A percentile compares a stretch with the other conserved stretches of the same genome.
Evolutionary conservation across 176 grass and related monocot species (phyloP).

Genomic region (Paspalum notatum): DNA sequence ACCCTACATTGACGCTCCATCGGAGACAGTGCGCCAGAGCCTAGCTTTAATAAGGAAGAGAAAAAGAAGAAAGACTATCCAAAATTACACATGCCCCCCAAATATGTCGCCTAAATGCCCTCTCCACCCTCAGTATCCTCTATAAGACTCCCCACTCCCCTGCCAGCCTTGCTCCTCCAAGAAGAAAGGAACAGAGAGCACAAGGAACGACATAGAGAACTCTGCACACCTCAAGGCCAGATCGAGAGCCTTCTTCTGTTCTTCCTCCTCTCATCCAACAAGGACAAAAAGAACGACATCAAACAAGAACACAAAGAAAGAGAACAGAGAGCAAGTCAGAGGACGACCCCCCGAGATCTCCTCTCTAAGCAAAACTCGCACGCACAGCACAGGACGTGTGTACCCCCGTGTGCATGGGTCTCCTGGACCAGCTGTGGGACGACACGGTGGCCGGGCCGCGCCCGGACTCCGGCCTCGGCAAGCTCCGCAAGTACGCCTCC

Average conservation of each 20-base stretch:
- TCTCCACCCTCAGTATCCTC: conserved; percentile 25
- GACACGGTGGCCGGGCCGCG: conserved; percentile 86
- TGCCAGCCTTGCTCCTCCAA: conserved; percentile 12
- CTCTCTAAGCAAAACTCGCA: background rate
- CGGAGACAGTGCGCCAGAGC: background rate
- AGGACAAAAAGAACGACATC: conserved; percentile 4
- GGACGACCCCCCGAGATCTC: too few relatives aligned
- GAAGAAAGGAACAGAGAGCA: conserved; percentile 31
- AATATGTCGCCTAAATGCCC: conserved; percentile 46
- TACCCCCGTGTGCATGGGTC: conserved; percentile 47
- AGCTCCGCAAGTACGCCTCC: conserved; percentile 80
- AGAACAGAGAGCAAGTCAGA: too few relatives aligned
- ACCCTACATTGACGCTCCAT: background rate
- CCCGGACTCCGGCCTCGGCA: conserved; percentile 85
- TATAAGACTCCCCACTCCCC: conserved; percentile 34
- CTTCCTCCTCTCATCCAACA: conserved; percentile 16
- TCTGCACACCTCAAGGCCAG: conserved; percentile 6
- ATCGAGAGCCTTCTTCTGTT: background rate
- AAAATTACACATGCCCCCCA: conserved; percentile 29
- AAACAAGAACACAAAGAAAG: background rate
- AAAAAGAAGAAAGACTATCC: background rate
- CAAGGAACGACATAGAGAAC: background rate
- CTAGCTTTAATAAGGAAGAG: background rate
- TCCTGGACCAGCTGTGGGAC: conserved; percentile 96
- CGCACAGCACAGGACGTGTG: conserved; percentile 2